These are phyloP conservation scores for Debaryomyces sp. DNA, from an alignment of 1,139 yeast species.

Conservation along the genomic window DNA sequence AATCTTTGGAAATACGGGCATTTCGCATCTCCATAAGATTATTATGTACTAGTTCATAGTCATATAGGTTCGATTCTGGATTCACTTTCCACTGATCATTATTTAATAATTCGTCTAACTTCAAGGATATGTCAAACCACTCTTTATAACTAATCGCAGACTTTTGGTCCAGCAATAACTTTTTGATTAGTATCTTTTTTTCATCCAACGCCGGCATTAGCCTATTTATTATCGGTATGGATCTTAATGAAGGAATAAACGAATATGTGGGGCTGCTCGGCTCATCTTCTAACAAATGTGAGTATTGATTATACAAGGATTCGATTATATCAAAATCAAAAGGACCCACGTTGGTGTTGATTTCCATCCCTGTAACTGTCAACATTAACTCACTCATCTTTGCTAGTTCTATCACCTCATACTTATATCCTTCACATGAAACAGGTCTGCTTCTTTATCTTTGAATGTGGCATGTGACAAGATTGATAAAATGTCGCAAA, in stretches of 20 bases:
- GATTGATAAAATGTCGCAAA: not conserved
- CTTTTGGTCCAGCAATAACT: slow-evolving; percentile 51
- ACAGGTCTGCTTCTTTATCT: not conserved
- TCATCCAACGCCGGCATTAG: slow-evolving; percentile 31
- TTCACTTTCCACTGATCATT: slow-evolving; percentile 72
- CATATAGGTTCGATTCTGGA: slow-evolving; percentile 67
- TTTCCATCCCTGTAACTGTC: not conserved
- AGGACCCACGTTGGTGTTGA: not conserved
- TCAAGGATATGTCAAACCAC: slow-evolving; percentile 68
- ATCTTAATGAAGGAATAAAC: slow-evolving; percentile 13
- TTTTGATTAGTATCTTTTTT: slow-evolving; percentile 27
- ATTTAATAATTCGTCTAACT: slow-evolving; percentile 66
- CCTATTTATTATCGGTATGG: slow-evolving; percentile 31
- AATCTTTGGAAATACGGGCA: slow-evolving; percentile 63
- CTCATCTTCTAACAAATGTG: slow-evolving; percentile 8
- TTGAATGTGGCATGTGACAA: not conserved
- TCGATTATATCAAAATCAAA: slow-evolving; percentile 12
- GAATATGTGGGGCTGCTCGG: not conserved
- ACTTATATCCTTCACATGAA: not conserved
- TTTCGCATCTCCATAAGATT: slow-evolving; percentile 59
- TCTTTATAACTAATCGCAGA: slow-evolving; percentile 65
- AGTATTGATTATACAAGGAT: slow-evolving; percentile 7
- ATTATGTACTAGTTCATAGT: slow-evolving; percentile 59
- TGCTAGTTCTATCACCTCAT: not conserved
- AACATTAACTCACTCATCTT: not conserved